A percentile compares a stretch with the other conserved stretches of the same genome.
phyloP scores from a whole-genome alignment of 2,329 filamentous ascomycete species.

The Acrodontium crateriforme region DNA sequence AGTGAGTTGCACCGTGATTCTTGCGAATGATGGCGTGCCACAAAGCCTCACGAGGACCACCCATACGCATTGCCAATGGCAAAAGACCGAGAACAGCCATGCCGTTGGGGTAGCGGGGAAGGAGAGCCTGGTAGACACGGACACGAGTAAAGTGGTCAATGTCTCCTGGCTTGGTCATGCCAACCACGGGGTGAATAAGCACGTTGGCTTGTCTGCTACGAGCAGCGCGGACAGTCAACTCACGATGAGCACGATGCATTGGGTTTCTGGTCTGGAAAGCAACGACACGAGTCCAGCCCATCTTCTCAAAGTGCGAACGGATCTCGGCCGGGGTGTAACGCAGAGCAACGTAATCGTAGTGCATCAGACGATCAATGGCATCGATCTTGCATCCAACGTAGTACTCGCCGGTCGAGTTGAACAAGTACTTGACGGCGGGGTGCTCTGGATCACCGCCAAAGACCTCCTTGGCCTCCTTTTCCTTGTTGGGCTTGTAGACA shows the following conservation, averaged over 20 bases:
- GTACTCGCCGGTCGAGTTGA: conserved; percentile 65
- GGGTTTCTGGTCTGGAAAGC: conserved; percentile 98
- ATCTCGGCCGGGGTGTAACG: conserved; percentile 93
- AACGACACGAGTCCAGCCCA: conserved; percentile 93
- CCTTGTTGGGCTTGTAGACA: conserved; percentile 87
- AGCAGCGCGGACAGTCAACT: conserved; percentile 92
- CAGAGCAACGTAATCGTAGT: conserved; percentile 97
- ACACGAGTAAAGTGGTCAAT: conserved; percentile 99
- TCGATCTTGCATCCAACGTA: conserved; percentile 95
- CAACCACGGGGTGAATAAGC: conserved; percentile 96
- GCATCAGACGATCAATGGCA: conserved; percentile 85
- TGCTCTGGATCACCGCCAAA: conserved; percentile 83
- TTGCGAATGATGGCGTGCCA: conserved; percentile 99
- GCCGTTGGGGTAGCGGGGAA: conserved; percentile 94
- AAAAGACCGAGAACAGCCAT: conserved; percentile 96
- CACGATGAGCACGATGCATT: conserved; percentile 97
- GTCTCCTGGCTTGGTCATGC: conserved; percentile 95
- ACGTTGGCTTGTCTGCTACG: conserved; percentile 95
- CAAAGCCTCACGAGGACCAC: conserved; percentile 91
- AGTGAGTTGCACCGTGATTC: conserved; percentile 98
- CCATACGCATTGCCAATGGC: conserved; percentile 97
- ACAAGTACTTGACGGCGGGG: conserved; percentile 82
- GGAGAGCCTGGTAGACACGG: conserved; percentile 92
- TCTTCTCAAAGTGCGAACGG: conserved; percentile 95
- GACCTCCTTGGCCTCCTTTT: conserved; percentile 81